phyloP scores from a whole-genome alignment of 2,329 filamentous ascomycete genomes.

The Neocucurbitaria cava region DNA sequence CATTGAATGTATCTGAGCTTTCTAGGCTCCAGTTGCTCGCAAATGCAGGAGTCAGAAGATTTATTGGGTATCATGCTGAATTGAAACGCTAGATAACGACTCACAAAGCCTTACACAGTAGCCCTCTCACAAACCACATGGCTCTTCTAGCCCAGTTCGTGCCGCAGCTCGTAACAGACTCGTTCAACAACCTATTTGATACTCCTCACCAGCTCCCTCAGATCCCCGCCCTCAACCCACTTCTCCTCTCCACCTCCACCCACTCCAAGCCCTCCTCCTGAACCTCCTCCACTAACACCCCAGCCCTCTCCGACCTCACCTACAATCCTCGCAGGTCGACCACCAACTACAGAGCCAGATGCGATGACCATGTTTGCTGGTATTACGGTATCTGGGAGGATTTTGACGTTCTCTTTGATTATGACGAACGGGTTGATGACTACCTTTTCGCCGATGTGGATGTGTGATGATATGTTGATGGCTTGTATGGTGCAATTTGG shows the following conservation, averaged over 20 bases:
- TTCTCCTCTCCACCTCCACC: constrained; percentile 52
- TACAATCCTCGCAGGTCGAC: constrained; percentile 55
- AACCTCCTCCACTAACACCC: constrained; percentile 50
- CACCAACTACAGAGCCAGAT: constrained; percentile 87
- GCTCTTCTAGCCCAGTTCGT: not conserved
- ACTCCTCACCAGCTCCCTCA: constrained; percentile 57
- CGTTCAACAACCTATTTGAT: constrained; percentile 42
- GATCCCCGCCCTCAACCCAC: constrained; percentile 58
- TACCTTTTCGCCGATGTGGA: constrained; percentile 80
- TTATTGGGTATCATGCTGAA: not conserved
- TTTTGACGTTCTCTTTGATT: constrained; percentile 89
- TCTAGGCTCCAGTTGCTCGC: too few relatives aligned
- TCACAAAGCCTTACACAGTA: too few relatives aligned
- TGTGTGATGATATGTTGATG: constrained; percentile 81
- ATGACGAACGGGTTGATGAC: constrained; percentile 87
- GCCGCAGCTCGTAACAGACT: not conserved
- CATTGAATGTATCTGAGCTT: too few relatives aligned
- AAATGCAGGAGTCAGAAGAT: too few relatives aligned
- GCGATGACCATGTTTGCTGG: constrained; percentile 90
- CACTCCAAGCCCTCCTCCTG: constrained; percentile 43
- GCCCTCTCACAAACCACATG: too few relatives aligned
- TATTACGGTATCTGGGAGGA: constrained; percentile 84
- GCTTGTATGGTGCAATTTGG: constrained; percentile 76
- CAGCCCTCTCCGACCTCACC: constrained; percentile 61
- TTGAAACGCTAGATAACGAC: not conserved